These are phyloP conservation scores for Pseudocercospora vitis DNA, from an alignment of 2,329 filamentous ascomycete genomes.

Conservation along the genomic window DNA sequence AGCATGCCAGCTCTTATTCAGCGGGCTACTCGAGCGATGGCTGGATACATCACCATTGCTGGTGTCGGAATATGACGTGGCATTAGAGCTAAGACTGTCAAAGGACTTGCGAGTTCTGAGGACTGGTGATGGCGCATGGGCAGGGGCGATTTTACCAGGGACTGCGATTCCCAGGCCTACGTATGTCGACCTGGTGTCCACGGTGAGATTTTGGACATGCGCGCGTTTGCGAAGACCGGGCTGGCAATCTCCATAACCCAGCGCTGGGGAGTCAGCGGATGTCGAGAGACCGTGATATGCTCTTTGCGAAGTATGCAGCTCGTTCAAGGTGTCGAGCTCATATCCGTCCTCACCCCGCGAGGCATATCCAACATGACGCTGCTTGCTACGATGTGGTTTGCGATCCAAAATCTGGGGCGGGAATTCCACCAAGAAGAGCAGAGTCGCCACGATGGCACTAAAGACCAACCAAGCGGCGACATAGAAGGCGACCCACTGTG, in stretches of 20 bases:
- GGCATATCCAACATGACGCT: not conserved
- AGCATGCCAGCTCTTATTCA: slow-evolving; percentile 1
- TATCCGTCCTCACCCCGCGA: not conserved
- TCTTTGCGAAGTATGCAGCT: not conserved
- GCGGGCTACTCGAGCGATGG: not conserved
- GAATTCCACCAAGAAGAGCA: slow-evolving; percentile 30
- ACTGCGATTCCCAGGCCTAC: slow-evolving; percentile 22
- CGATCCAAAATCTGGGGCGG: slow-evolving; percentile 20
- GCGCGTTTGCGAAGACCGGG: slow-evolving; percentile 5
- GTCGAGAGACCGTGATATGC: not conserved
- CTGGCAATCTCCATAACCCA: slow-evolving; percentile 5
- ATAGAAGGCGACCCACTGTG: not conserved
- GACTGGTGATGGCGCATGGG: not conserved
- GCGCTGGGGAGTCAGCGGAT: slow-evolving; percentile 2
- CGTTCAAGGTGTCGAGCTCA: not conserved
- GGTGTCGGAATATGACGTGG: not conserved
- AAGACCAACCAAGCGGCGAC: slow-evolving; percentile 20
- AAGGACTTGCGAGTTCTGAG: not conserved
- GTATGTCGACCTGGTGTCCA: slow-evolving; percentile 25
- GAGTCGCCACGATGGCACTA: slow-evolving; percentile 14
- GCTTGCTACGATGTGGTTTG: not conserved
- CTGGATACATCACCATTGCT: not conserved
- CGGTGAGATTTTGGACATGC: slow-evolving; percentile 9
- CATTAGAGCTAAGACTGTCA: not conserved
- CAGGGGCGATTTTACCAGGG: not conserved